Evolutionary conservation across 2,329 filamentous ascomycete species (phyloP).

Genomic region (Cordyceps tenuipes): DNA sequence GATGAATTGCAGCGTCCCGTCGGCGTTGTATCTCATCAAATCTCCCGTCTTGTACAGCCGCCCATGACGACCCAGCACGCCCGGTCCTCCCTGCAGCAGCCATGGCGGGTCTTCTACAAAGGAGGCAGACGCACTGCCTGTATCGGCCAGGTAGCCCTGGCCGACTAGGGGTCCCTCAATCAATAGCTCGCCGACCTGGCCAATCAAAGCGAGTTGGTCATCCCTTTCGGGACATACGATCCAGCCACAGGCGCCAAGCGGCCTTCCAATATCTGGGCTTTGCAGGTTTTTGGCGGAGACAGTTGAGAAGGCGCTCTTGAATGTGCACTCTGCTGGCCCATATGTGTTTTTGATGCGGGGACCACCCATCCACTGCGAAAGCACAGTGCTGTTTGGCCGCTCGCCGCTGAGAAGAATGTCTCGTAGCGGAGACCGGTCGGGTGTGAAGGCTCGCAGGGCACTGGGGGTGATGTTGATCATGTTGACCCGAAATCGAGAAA

Average conservation of each 20-base stretch:
- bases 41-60: constrained; percentile 46
- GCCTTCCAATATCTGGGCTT: constrained; percentile 1
- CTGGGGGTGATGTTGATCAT: background rate
- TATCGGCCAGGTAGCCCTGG: constrained; percentile 1
- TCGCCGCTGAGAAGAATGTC: background rate
- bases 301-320: background rate
- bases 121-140: constrained; percentile 24
- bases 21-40: constrained; percentile 34
- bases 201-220: background rate
- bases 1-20: constrained; percentile 13
- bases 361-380: background rate
- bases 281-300: background rate
- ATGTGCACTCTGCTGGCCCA: constrained; percentile 6
- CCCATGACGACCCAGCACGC: constrained; percentile 21
- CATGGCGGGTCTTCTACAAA: constrained; percentile 24
- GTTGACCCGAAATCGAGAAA: background rate
- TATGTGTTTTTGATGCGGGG: background rate
- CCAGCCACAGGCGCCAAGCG: background rate
- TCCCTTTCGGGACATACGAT: background rate
- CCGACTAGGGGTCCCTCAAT: constrained; percentile 5
- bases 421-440: background rate
- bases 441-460: background rate
- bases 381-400: background rate
- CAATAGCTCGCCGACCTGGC: constrained; percentile 6
- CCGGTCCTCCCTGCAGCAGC: constrained; percentile 20